A percentile compares a stretch with the other conserved stretches of the same genome.
Evolutionary conservation across 192 early-diverging fungal species (phyloP).

Genomic region (Linnemannia exigua): DNA sequence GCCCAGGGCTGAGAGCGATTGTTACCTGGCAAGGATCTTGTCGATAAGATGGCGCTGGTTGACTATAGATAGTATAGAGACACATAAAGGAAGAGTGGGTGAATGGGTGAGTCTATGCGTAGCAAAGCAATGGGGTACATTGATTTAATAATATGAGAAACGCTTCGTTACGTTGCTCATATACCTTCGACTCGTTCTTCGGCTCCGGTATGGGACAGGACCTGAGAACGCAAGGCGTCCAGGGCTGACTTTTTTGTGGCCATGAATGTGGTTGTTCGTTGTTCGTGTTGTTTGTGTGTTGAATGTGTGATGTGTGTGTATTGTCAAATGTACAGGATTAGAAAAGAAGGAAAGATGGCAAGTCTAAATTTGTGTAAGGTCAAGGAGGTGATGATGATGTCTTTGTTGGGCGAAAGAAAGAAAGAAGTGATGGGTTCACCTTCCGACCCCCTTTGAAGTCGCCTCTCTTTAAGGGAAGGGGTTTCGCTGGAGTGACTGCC

Average conservation of each 20-base stretch:
- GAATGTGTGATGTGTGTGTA: not conserved
- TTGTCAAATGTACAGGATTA: not conserved
- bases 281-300: not conserved
- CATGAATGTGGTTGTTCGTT: slow-evolving; percentile 9
- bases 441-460: not conserved
- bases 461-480: too few species aligned
- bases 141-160: not conserved
- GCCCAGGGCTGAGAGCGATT: not conserved
- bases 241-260: slow-evolving; percentile 50
- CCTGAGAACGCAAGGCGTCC: slow-evolving; percentile 61
- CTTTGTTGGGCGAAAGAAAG: not conserved
- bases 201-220: slow-evolving; percentile 57
- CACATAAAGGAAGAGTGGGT: not conserved
- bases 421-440: not conserved
- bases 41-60: slow-evolving; percentile 95
- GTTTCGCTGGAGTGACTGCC: not conserved
- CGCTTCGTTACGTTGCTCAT: not conserved
- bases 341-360: not conserved
- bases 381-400: not conserved
- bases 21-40: slow-evolving; percentile 84
- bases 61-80: slow-evolving; percentile 73
- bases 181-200: slow-evolving; percentile 78
- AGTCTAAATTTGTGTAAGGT: not conserved
- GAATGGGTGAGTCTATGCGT: too few species aligned
- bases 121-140: too few species aligned